Evolutionary conservation across 2,329 filamentous ascomycete genomes (phyloP).

Genomic region (Epichloe bromicola): DNA sequence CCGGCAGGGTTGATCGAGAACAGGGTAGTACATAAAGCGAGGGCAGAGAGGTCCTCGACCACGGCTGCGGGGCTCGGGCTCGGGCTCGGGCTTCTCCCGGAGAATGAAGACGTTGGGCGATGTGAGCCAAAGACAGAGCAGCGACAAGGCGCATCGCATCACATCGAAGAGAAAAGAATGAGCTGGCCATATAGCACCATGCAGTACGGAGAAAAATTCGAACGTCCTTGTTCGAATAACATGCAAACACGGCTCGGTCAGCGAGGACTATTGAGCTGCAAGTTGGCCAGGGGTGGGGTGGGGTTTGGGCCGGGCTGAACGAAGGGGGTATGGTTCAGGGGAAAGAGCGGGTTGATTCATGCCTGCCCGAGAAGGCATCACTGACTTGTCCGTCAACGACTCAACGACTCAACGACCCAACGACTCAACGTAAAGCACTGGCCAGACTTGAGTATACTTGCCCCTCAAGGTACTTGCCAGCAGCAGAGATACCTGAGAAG

Average conservation of each 20-base stretch:
- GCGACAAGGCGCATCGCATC: too few species aligned
- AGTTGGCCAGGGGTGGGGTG: background rate
- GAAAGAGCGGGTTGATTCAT: background rate
- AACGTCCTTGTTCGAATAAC: background rate
- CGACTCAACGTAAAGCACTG: too few species aligned
- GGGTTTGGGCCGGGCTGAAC: background rate
- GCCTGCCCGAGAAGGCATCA: background rate
- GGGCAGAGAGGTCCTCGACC: too few species aligned
- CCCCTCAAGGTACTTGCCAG: background rate
- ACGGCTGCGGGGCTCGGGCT: too few species aligned
- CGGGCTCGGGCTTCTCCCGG: background rate
- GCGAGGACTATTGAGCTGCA: background rate
- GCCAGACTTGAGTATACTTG: background rate
- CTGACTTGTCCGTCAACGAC: background rate
- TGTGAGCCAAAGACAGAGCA: too few species aligned
- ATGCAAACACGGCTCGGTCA: background rate
- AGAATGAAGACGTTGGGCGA: background rate
- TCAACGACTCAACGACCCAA: too few species aligned
- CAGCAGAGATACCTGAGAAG: background rate
- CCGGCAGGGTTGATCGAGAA: background rate
- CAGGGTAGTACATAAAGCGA: too few species aligned
- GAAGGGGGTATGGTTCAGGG: background rate
- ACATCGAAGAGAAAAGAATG: background rate
- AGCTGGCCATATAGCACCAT: background rate
- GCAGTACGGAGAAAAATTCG: background rate